These are phyloP conservation scores for Phlyctochytrium bullatum DNA, from an alignment of 192 early-diverging fungal species.

Conservation along the genomic window DNA sequence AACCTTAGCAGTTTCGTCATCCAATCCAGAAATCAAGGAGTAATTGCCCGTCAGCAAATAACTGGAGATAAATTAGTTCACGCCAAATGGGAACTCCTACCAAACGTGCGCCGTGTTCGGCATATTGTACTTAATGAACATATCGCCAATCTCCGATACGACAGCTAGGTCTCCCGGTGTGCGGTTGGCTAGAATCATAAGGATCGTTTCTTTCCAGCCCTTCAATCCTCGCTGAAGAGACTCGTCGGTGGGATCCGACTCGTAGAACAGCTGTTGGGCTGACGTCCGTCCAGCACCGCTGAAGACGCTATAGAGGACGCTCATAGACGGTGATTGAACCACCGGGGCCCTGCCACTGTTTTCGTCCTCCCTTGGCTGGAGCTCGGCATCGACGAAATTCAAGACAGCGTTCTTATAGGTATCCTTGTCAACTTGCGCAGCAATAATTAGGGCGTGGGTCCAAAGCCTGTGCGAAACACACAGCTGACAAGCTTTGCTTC, in stretches of 20 bases:
- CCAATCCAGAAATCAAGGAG: conserved; percentile 61
- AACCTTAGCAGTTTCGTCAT: conserved; percentile 58
- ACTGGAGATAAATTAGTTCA: conserved; percentile 20
- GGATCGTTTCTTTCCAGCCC: conserved; percentile 75
- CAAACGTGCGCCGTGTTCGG: conserved; percentile 76
- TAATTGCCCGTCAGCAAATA: conserved; percentile 67
- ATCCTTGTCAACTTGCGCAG: conserved; percentile 81
- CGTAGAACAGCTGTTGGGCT: neutral
- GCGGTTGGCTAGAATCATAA: conserved; percentile 82
- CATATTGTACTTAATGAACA: conserved; percentile 53
- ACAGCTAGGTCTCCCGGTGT: conserved; percentile 68
- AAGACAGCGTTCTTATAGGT: conserved; percentile 77
- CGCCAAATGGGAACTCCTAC: conserved; percentile 41
- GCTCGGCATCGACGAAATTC: conserved; percentile 61
- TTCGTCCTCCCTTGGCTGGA: conserved; percentile 23
- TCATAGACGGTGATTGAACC: conserved; percentile 31
- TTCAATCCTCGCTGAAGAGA: no score
- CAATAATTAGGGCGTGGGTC: conserved; percentile 88
- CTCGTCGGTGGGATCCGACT: neutral
- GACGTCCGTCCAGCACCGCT: conserved; percentile 22
- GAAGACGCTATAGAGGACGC: conserved; percentile 39
- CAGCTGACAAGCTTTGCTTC: conserved; percentile 50
- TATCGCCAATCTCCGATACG: conserved; percentile 77
- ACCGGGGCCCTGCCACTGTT: neutral
- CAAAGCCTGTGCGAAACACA: conserved; percentile 62